Evolutionary conservation across 139 green algal species (phyloP).

Genomic region (Dunaliella sp.): DNA sequence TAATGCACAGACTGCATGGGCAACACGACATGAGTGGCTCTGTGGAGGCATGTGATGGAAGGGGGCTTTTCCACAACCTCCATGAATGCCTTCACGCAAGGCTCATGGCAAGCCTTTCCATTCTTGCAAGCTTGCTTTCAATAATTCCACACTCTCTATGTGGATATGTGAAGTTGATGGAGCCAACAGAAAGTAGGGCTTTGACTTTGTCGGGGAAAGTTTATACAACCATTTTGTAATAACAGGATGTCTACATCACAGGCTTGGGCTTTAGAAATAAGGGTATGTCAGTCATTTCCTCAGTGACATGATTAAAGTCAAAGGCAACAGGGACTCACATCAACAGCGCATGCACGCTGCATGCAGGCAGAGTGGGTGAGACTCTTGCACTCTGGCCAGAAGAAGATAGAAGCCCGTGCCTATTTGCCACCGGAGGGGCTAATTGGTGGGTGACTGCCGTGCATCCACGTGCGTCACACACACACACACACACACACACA

Average conservation of each 20-base stretch:
- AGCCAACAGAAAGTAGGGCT: background rate
- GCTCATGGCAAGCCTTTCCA: background rate
- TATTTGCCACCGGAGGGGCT: background rate
- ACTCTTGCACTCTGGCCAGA: background rate
- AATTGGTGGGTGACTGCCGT: too few relatives aligned
- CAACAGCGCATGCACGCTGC: background rate
- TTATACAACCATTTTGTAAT: background rate
- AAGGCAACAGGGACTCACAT: background rate
- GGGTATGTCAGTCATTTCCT: too few relatives aligned
- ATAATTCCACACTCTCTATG: too few relatives aligned
- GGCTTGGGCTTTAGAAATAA: background rate
- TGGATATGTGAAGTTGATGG: too few relatives aligned
- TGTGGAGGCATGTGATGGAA: too few relatives aligned
- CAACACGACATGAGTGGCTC: too few relatives aligned
- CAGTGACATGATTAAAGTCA: background rate
- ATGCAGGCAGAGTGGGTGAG: background rate
- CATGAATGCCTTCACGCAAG: too few relatives aligned
- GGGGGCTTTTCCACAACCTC: too few relatives aligned
- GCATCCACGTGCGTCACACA: too few relatives aligned
- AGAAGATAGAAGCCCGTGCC: background rate
- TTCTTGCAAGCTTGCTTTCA: background rate
- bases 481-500: too few relatives aligned
- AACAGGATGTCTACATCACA: background rate
- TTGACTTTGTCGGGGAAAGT: background rate
- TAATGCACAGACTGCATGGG: too few relatives aligned